Percentiles rank a stretch among this genome's conserved stretches.
Conservation (phyloP, 225 moss, liverwort and hornwort species). For the Marchantia paleacea region DNA sequence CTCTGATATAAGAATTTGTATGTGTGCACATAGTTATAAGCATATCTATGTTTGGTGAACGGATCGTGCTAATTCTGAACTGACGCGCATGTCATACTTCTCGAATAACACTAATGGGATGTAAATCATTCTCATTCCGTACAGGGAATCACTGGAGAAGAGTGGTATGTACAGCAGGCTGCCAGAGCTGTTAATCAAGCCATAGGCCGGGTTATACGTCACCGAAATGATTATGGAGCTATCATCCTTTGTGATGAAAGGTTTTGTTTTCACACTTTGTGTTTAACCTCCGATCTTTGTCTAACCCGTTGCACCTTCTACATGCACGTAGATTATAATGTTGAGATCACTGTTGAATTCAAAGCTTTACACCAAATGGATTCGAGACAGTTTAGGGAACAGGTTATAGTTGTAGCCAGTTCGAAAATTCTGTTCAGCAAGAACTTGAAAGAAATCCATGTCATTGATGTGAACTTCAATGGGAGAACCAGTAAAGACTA, state of each 20-base stretch:
- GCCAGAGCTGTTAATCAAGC: conserved; percentile 99
- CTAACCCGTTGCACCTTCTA: not conserved
- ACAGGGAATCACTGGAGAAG: conserved; percentile 87
- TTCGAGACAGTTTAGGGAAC: not conserved
- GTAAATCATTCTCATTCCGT: not conserved
- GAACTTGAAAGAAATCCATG: not conserved
- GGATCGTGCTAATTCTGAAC: not conserved
- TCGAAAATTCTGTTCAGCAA: not conserved
- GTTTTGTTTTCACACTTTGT: conserved; percentile 26
- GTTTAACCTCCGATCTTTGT: not conserved
- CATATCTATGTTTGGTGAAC: not conserved
- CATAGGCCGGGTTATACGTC: conserved; percentile 93
- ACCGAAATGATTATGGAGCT: conserved; percentile 92
- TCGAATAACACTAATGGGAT: not conserved
- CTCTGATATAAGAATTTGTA: not conserved
- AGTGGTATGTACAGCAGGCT: conserved; percentile 99
- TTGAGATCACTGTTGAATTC: not conserved
- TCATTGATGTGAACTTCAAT: not conserved
- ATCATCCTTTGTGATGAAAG: conserved; percentile 99
- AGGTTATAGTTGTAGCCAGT: not conserved
- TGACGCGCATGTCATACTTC: not conserved
- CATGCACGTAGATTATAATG: not conserved
- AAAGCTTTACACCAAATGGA: not conserved
- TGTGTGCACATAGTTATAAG: not conserved
- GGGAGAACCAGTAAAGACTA: no score